Percentiles rank a stretch among this genome's conserved stretches.
These are phyloP conservation scores for Solanum infundibuliforme DNA, from an alignment of 257 asterid species.

Conservation along the genomic window DNA sequence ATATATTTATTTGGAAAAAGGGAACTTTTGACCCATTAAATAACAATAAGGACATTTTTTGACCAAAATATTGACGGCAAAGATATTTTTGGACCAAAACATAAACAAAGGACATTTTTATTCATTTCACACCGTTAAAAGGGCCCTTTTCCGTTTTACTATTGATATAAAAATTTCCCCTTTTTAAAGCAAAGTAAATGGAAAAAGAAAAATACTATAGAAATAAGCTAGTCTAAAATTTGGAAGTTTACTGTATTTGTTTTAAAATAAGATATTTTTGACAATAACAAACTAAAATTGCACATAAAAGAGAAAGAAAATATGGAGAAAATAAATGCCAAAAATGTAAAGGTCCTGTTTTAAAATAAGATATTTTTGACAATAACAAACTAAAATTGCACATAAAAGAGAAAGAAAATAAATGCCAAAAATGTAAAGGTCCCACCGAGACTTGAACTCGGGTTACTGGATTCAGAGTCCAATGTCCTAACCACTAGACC, in stretches of 20 bases:
- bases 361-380: neutral
- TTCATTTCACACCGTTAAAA: too few relatives aligned
- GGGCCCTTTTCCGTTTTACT: neutral
- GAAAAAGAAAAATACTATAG: neutral
- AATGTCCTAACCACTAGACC: slow-evolving; percentile 91
- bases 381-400: neutral
- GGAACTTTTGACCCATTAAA: too few relatives aligned
- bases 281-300: neutral
- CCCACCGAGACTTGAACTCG: slow-evolving; percentile 97
- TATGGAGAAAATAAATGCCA: neutral
- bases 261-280: neutral
- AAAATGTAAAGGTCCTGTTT: too few relatives aligned
- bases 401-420: too few relatives aligned
- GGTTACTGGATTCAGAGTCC: slow-evolving; percentile 97
- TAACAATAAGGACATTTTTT: too few relatives aligned
- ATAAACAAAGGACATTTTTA: too few relatives aligned
- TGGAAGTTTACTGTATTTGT: neutral
- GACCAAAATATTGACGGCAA: too few relatives aligned
- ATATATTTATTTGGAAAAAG: too few relatives aligned
- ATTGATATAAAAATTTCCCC: neutral
- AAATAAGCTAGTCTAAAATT: neutral
- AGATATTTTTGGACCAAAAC: too few relatives aligned
- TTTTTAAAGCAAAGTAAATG: neutral
- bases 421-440: slow-evolving; percentile 31
- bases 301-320: too few relatives aligned